Evolutionary conservation across 2,329 filamentous ascomycete genomes (phyloP), one percentile per base, ranked within the genome.

Genomic region (Colletotrichum eremochloae): DNA sequence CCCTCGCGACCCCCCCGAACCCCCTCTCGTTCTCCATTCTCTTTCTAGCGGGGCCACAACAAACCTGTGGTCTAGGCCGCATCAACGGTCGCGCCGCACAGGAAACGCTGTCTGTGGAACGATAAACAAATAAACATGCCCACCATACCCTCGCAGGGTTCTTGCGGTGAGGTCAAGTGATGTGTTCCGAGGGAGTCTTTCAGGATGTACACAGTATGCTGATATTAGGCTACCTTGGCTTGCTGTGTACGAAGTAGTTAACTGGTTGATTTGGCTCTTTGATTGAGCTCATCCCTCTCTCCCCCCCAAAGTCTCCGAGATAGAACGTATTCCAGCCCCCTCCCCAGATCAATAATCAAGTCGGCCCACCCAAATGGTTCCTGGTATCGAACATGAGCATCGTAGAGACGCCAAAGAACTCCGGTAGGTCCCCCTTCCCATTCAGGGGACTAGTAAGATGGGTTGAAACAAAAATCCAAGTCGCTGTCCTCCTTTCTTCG

Each of bases 311-410:
- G 18, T 55, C 44, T 46, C 8, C 52, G 18, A 72, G 42, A 64
- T 18, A 72, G 55, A 56, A 55, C 53, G 18, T 60, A 56, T 70
- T 64, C 66, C 48, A 55, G 48, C 40, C 14, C 36, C 24, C 56
- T 20, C 42, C 15, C 40, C n/a, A 53, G 31, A 24, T 52, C 61
- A 57, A 65, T 38, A 67, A 61, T 60, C 55, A 53, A 58, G 53
- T 52, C 62, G 63, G 52, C 58, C 60, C 66, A 63, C 60, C 66
- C 55, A 62, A 60, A 38, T 65, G 67, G 61, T 73, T 67, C 67
- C 71, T 73, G 71, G 71, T 73, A 73, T 73, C 71, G 71, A 73
- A 73, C 71, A 73, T 73, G 71, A 73, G 68, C 71, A 73, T 71
- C 71, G 71, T 71, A 58, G 60, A 60, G 70, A 71, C 71, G 68